phyloP scores from a whole-genome alignment of 306 rosid species.

The Fagus sylvatica region DNA sequence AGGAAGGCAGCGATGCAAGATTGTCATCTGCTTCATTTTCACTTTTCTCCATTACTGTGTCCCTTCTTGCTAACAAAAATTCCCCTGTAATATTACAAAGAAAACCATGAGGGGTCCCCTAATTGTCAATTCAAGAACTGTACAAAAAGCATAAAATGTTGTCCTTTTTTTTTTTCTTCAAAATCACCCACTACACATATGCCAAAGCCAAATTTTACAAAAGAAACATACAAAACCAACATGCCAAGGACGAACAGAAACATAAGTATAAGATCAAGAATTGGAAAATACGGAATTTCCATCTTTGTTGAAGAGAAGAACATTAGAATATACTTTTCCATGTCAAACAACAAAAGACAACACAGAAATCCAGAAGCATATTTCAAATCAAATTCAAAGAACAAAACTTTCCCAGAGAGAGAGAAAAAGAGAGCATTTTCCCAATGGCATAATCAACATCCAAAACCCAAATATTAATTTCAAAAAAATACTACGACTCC shows the following conservation, averaged over 20 bases:
- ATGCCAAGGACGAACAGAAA: not conserved
- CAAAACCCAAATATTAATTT: not conserved
- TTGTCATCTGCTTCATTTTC: conserved; percentile 27
- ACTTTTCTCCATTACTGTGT: conserved; percentile 44
- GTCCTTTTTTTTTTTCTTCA: not conserved
- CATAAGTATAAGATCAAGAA: not conserved
- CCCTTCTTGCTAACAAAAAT: conserved; percentile 9
- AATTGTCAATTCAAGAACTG: not conserved
- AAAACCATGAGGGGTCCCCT: not conserved
- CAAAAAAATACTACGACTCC: not conserved
- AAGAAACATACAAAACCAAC: not conserved
- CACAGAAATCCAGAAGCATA: not conserved
- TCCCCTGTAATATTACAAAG: conserved; percentile 21
- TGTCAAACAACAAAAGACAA: not conserved
- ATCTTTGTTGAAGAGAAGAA: not conserved
- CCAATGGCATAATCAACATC: not conserved
- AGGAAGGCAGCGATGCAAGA: conserved; percentile 30
- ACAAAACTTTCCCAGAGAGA: not conserved
- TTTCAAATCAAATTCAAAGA: not conserved
- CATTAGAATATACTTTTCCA: not conserved
- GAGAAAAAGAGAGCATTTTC: not conserved
- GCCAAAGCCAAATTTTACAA: not conserved
- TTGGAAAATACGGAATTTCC: not conserved
- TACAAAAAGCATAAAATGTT: not conserved
- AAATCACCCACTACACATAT: not conserved